phyloP scores from a whole-genome alignment of 148 eudicot genomes.

The Limonium bicolor region DNA sequence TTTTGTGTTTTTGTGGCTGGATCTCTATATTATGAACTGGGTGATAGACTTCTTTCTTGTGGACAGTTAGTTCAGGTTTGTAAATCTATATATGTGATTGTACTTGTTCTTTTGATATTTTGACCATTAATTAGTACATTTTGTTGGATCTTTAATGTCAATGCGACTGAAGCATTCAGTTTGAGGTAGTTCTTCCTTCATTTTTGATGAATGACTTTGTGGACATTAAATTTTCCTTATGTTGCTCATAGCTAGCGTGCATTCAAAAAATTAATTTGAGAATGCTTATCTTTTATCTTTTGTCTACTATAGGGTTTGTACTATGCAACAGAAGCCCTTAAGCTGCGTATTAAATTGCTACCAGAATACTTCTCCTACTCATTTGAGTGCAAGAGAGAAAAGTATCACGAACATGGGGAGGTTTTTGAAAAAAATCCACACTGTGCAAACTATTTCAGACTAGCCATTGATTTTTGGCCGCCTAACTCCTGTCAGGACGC shows the following conservation, averaged over 20 bases:
- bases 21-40: constrained; percentile 56
- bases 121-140: neutral
- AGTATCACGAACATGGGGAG: constrained; percentile 22
- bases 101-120: too few species aligned
- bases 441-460: constrained; percentile 23
- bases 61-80: constrained; percentile 67
- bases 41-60: constrained; percentile 34
- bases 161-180: too few species aligned
- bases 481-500: constrained; percentile 12
- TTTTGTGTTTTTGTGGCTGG: constrained; percentile 52
- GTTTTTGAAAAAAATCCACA: constrained; percentile 21
- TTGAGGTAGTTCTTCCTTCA: too few species aligned
- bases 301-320: constrained; percentile 43
- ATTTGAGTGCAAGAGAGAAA: constrained; percentile 22
- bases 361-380: constrained; percentile 50
- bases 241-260: too few species aligned
- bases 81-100: neutral
- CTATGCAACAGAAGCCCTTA: constrained; percentile 77
- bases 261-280: too few species aligned
- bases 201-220: too few species aligned
- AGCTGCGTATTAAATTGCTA: constrained; percentile 48
- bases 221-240: too few species aligned
- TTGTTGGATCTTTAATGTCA: too few species aligned
- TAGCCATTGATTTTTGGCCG: constrained; percentile 40
- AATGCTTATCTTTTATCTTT: neutral